Evolutionary conservation across 306 rosid species (phyloP).

Genomic region (Trifolium subterraneum): DNA sequence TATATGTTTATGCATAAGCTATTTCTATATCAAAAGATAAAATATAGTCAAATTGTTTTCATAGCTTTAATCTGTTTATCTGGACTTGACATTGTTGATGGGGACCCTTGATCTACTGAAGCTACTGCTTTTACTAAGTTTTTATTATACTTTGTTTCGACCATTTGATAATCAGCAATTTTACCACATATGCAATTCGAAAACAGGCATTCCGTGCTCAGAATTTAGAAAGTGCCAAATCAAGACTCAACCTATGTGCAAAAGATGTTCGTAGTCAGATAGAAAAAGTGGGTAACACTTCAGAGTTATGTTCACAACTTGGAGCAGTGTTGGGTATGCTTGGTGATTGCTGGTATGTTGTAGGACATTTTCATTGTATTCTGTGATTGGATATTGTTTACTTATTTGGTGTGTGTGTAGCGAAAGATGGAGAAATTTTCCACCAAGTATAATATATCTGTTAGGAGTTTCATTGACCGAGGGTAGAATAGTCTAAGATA

Average conservation of each 20-base stretch:
- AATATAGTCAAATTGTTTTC: background rate
- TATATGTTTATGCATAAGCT: background rate
- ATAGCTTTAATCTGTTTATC: background rate
- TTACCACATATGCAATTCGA: constrained; percentile 37
- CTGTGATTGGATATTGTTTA: constrained; percentile 3
- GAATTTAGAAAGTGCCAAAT: constrained; percentile 90
- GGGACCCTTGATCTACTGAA: constrained; percentile 24
- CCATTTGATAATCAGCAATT: constrained; percentile 34
- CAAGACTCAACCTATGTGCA: constrained; percentile 86
- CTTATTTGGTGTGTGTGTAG: constrained; percentile 5
- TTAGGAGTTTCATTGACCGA: background rate
- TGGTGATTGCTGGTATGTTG: constrained; percentile 93
- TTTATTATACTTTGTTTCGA: constrained; percentile 14
- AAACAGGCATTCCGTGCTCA: constrained; percentile 92
- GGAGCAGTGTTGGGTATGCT: constrained; percentile 99
- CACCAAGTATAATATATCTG: background rate
- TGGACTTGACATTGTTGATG: constrained; percentile 9
- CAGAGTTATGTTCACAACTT: constrained; percentile 94
- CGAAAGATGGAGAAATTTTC: constrained; percentile 10
- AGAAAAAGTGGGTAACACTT: constrained; percentile 70
- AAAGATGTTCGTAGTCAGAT: constrained; percentile 79
- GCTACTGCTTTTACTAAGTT: constrained; percentile 14
- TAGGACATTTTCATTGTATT: constrained; percentile 4
- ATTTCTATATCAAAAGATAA: background rate
- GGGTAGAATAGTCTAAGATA: constrained; percentile 1